phyloP scores from a whole-genome alignment of 176 grass and related monocot genomes.

The Puccinellia tenuiflora region DNA sequence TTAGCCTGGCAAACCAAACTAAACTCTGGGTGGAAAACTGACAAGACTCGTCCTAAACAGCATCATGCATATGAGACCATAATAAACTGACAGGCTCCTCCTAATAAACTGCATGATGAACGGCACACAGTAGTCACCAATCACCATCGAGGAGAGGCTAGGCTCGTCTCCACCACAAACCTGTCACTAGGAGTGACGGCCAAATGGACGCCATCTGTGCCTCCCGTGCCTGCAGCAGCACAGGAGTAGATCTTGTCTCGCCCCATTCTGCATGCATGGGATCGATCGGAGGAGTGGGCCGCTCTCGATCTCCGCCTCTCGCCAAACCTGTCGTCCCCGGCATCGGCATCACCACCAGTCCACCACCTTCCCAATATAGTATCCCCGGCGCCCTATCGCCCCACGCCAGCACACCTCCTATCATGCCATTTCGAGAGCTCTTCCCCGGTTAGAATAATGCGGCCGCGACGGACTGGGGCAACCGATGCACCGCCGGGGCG shows the following conservation, averaged over 20 bases:
- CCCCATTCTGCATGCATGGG: too few species aligned
- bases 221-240: too few species aligned
- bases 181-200: background rate
- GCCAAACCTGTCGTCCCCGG: background rate
- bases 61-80: background rate
- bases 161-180: background rate
- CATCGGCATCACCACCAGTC: background rate
- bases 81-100: background rate
- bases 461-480: background rate
- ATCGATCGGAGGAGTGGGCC: background rate
- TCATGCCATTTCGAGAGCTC: constrained; percentile 20
- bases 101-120: background rate
- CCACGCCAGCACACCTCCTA: constrained; percentile 9
- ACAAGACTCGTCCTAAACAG: too few species aligned
- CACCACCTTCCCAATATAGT: background rate
- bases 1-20: too few species aligned
- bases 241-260: background rate
- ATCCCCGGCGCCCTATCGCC: background rate
- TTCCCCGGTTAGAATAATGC: constrained; percentile 12
- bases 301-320: background rate
- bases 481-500: background rate
- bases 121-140: background rate
- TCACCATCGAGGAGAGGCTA: background rate
- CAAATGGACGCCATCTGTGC: background rate
- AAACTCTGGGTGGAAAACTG: too few species aligned